Evolutionary conservation across 1,284 basidiomycete species (phyloP).

Genomic region (Pseudozyma thailandica): DNA sequence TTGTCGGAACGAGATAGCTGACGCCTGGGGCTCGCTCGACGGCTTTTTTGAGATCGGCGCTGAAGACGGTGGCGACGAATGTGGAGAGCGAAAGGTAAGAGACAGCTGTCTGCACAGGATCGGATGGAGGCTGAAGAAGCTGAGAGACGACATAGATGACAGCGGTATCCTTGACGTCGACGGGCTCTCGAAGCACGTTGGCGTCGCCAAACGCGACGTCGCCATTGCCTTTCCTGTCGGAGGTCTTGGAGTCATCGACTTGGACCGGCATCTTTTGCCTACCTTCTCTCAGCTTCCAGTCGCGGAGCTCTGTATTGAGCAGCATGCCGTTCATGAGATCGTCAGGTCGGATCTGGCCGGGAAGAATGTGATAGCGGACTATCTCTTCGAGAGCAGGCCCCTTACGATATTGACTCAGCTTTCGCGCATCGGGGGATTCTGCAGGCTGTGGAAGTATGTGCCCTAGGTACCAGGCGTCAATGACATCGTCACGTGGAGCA

Average conservation of each 20-base stretch:
- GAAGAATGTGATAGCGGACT: conserved; percentile 63
- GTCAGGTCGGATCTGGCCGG: conserved; percentile 39
- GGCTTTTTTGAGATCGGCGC: conserved; percentile 51
- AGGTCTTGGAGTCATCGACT: conserved; percentile 65
- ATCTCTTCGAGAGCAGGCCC: conserved; percentile 45
- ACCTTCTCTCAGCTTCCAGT: conserved; percentile 67
- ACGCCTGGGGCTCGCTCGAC: conserved; percentile 73
- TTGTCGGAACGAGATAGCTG: conserved; percentile 87
- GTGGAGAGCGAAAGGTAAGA: conserved; percentile 84
- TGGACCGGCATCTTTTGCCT: conserved; percentile 67
- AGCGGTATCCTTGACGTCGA: conserved; percentile 77
- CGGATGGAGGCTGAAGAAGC: conserved; percentile 82
- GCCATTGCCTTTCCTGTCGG: conserved; percentile 46
- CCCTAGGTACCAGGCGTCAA: conserved; percentile 68
- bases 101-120: conserved; percentile 83
- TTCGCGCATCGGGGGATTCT: background rate
- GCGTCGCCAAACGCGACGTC: conserved; percentile 84
- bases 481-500: conserved; percentile 87
- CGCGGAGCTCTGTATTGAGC: conserved; percentile 57
- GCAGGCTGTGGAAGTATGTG: conserved; percentile 3
- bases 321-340: conserved; percentile 49
- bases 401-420: conserved; percentile 13
- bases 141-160: conserved; percentile 90
- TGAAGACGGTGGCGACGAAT: conserved; percentile 79
- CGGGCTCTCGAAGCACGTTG: conserved; percentile 80